phyloP scores from a whole-genome alignment of 2,329 filamentous ascomycete species.

The Xylariaceae sp. region DNA sequence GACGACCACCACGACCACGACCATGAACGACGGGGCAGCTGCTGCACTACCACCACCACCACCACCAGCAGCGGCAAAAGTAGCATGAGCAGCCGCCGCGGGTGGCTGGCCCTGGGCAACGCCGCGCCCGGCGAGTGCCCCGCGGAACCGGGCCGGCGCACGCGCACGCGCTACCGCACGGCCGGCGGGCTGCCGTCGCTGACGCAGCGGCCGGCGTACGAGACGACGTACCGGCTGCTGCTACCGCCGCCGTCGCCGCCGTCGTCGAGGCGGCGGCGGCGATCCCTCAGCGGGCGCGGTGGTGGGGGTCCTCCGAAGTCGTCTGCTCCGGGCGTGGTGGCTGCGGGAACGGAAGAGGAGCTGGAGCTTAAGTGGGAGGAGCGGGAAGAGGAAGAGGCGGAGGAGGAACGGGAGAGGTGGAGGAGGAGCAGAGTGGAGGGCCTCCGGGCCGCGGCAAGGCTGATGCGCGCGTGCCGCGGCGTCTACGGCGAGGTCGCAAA shows the following conservation, averaged over 20 bases:
- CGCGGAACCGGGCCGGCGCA: constrained; percentile 5
- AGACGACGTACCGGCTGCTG: constrained; percentile 48
- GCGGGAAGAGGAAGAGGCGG: neutral
- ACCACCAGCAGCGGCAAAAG: constrained; percentile 21
- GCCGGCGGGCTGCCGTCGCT: constrained; percentile 33
- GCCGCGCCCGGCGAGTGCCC: constrained; percentile 18
- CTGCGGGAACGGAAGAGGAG: neutral
- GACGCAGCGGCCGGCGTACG: constrained; percentile 31
- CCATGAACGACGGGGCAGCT: no score
- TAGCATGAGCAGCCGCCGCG: constrained; percentile 32
- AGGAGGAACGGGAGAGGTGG: neutral
- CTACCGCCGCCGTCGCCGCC: neutral
- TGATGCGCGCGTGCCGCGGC: constrained; percentile 38
- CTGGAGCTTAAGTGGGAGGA: no score
- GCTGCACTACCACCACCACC: no score
- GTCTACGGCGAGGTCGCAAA: constrained; percentile 49
- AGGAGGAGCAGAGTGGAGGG: neutral
- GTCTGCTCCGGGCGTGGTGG: neutral
- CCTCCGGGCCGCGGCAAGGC: constrained; percentile 25
- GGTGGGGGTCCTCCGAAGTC: no score
- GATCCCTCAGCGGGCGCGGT: no score
- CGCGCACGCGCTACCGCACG: constrained; percentile 33
- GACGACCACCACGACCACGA: no score
- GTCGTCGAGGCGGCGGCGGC: neutral
- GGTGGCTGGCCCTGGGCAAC: no score